A percentile compares a stretch with the other conserved stretches of the same genome.
These are phyloP conservation scores for Phytopythium ostracodes DNA, from an alignment of 352 stramenopile species.

Conservation along the genomic window DNA sequence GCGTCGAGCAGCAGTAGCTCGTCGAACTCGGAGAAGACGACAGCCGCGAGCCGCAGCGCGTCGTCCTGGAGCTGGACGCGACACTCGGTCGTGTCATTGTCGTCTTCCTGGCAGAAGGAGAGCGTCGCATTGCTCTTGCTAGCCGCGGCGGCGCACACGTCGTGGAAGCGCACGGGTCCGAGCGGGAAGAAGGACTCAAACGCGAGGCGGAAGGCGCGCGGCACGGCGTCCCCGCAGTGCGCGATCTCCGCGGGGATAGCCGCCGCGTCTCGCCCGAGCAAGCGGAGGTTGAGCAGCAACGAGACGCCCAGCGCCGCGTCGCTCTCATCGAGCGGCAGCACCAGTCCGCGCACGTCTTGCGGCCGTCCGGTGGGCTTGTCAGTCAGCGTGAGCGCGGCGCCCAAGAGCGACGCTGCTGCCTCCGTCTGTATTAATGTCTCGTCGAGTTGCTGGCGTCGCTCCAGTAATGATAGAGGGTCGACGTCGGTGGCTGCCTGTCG, in stretches of 20 bases:
- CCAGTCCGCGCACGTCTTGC: constrained; percentile 25
- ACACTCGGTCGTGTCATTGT: too few relatives aligned
- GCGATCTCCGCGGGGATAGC: constrained; percentile 45
- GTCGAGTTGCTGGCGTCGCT: too few relatives aligned
- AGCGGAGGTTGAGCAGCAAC: constrained; percentile 40
- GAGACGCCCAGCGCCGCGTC: constrained; percentile 40
- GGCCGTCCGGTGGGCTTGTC: neutral
- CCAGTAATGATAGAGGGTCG: too few relatives aligned
- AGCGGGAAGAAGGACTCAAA: neutral
- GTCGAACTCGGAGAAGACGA: constrained; percentile 44
- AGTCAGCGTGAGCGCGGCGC: neutral
- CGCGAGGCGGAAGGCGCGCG: neutral
- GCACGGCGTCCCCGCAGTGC: constrained; percentile 32
- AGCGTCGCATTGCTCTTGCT: neutral
- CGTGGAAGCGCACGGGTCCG: neutral
- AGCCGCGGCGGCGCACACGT: neutral
- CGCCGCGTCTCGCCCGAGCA: constrained; percentile 17
- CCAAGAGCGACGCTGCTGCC: too few relatives aligned
- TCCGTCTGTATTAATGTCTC: too few relatives aligned
- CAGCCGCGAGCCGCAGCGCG: neutral
- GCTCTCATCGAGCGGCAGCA: constrained; percentile 47
- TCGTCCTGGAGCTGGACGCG: constrained; percentile 25
- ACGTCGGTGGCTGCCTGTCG: constrained; percentile 7
- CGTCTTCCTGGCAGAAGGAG: constrained; percentile 14
- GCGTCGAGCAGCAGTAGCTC: constrained; percentile 53